Percentiles rank a stretch among this genome's conserved stretches.
Evolutionary conservation across 1,139 yeast species (phyloP).

Genomic region (Pichia sp.): DNA sequence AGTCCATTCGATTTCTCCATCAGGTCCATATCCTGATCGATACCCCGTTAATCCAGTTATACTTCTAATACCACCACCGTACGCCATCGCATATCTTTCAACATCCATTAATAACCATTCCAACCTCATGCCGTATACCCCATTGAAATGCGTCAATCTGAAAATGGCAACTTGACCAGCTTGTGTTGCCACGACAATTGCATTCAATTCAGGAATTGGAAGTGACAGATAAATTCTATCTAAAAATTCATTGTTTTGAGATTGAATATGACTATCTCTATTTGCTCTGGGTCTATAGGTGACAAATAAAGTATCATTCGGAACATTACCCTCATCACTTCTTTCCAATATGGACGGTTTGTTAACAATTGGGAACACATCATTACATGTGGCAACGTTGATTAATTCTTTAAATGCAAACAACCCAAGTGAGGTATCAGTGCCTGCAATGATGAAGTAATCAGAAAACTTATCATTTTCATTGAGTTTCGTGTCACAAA

Average conservation of each 20-base stretch:
- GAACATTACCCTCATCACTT: slow-evolving; percentile 15
- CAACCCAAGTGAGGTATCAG: slow-evolving; percentile 40
- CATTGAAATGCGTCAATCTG: slow-evolving; percentile 55
- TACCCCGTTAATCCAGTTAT: slow-evolving; percentile 26
- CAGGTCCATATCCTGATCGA: slow-evolving; percentile 3
- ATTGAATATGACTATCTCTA: background rate
- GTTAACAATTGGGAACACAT: slow-evolving; percentile 10
- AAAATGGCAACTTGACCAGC: slow-evolving; percentile 58
- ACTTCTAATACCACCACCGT: slow-evolving; percentile 25
- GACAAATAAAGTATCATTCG: slow-evolving; percentile 38
- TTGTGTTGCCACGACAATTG: slow-evolving; percentile 55
- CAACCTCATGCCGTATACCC: slow-evolving; percentile 58
- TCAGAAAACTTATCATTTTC: background rate
- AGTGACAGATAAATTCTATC: slow-evolving; percentile 54
- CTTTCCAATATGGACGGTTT: slow-evolving; percentile 7
- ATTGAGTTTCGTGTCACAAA: background rate
- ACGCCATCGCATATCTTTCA: slow-evolving; percentile 19
- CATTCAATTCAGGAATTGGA: slow-evolving; percentile 35
- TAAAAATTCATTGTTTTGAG: slow-evolving; percentile 3
- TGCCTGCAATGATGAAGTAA: slow-evolving; percentile 40
- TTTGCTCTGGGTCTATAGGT: background rate
- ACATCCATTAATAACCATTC: slow-evolving; percentile 53
- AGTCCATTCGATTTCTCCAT: slow-evolving; percentile 11
- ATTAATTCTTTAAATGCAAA: slow-evolving; percentile 49
- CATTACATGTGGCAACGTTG: slow-evolving; percentile 32